Evolutionary conservation across 768 basidiomycete species (phyloP), one percentile per base, ranked within the genome.

Genomic region (Mycena vulgaris): DNA sequence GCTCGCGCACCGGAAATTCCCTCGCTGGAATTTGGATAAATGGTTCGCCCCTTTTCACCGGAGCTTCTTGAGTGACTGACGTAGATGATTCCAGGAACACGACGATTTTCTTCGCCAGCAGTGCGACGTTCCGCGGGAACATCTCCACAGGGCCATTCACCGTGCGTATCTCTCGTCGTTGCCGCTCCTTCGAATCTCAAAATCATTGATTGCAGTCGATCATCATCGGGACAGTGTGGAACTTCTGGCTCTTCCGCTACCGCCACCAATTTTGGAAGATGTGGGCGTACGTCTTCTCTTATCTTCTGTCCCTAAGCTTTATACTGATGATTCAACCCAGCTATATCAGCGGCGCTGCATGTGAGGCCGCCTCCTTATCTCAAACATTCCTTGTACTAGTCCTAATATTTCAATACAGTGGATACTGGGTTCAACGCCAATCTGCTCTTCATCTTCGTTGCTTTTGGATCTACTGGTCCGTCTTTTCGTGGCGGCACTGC

Each of bases 361-460:
- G 52, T 55, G 23, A 55, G 52, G 2, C 3, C 13, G 19, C 25
- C 25, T 21, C 3, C 5, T 19, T 27, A 10, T 30, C 21, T 35
- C 25, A 1, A 30, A 7, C 9, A 8, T 25, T 37, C 21, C 35
- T 5, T 37, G 19, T 23, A 23, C 17, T 25, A 13, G 13, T n/a
- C 7, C 10, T 55, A 5, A 8, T 17, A 56, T 35, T 16, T 45
- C 14, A 28, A 16, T 27, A 28, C 40, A 58, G 57, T 58, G 40
- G 57, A 58, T 21, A 58, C 57, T 5, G 39, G 57, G 1, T 58
- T 58, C 57, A 58, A 58, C 40, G 27, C 40, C 16, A 58, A 14
- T 6, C 17, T 58, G 21, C 57, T 58, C 8, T 58, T 58, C 57
- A 58, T 40, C 21, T 58, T 58, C 40, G 57, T 58, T 8, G 27